Evolutionary conservation across 2,329 filamentous ascomycete species (phyloP).

Genomic region (Arthrobotrys entomopaga): DNA sequence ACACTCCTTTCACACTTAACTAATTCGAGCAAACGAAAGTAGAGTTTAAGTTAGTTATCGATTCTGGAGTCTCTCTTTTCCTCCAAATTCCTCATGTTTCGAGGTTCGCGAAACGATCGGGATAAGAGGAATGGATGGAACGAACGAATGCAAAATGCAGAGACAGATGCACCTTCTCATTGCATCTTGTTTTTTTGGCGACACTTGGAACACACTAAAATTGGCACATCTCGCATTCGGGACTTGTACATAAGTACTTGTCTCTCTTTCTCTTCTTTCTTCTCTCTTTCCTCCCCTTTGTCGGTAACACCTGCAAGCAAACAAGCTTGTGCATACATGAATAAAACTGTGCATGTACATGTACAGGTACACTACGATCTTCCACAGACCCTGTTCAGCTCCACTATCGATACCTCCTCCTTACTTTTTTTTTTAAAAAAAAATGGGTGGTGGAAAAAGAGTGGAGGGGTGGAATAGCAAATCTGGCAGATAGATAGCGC

Average conservation of each 20-base stretch:
- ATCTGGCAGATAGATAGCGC: too few relatives aligned
- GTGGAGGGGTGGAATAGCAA: too few relatives aligned
- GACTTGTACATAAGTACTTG: too few relatives aligned
- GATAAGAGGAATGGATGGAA: not conserved
- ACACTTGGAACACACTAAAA: conserved; percentile 48
- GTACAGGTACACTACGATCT: not conserved
- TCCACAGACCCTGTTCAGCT: not conserved
- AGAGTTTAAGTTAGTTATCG: not conserved
- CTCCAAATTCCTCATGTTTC: conserved; percentile 3
- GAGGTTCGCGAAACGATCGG: conserved; percentile 22
- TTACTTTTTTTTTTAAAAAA: not conserved
- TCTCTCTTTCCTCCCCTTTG: conserved; percentile 4
- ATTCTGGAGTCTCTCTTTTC: too few relatives aligned
- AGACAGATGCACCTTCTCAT: conserved; percentile 15
- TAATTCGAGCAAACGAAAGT: too few relatives aligned
- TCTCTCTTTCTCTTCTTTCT: too few relatives aligned
- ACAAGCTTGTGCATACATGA: not conserved
- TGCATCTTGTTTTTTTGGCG: conserved; percentile 8
- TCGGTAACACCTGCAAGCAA: conserved; percentile 19
- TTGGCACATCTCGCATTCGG: conserved; percentile 42
- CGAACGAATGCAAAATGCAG: not conserved
- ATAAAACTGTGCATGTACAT: not conserved
- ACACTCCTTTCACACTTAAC: too few relatives aligned
- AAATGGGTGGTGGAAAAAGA: too few relatives aligned
- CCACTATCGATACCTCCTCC: not conserved